Evolutionary conservation across 2,329 filamentous ascomycete genomes (phyloP).

Genomic region (Penicillium sp.): DNA sequence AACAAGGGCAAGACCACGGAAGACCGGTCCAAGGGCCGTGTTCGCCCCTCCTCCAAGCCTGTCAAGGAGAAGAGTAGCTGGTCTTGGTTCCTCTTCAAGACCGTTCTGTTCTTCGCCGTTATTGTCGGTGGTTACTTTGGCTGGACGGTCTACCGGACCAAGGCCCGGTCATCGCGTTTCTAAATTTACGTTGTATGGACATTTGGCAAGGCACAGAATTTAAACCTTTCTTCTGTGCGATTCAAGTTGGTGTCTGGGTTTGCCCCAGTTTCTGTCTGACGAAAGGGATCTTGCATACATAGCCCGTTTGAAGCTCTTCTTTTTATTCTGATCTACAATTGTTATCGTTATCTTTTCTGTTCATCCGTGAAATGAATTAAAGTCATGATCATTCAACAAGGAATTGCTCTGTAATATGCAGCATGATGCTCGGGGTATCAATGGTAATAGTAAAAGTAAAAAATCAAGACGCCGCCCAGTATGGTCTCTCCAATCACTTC

Average conservation of each 20-base stretch:
- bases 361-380: conserved; percentile 19
- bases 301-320: conserved; percentile 13
- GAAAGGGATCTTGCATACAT: conserved; percentile 26
- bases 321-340: conserved; percentile 13
- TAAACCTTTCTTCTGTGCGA: conserved; percentile 5
- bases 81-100: conserved; percentile 76
- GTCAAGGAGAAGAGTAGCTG: conserved; percentile 50
- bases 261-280: conserved; percentile 16
- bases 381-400: conserved; percentile 16
- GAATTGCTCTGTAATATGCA: not conserved
- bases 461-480: not conserved
- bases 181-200: conserved; percentile 15
- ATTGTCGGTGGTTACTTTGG: conserved; percentile 77
- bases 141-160: conserved; percentile 75
- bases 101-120: conserved; percentile 69
- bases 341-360: conserved; percentile 8
- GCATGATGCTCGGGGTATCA: conserved; percentile 15
- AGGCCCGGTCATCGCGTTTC: conserved; percentile 49
- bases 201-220: conserved; percentile 10
- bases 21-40: conserved; percentile 25
- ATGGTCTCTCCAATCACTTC: not conserved
- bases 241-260: conserved; percentile 21
- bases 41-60: conserved; percentile 14
- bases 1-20: conserved; percentile 27
- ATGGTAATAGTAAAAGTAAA: not conserved